A percentile compares a stretch with the other conserved stretches of the same genome.
These are phyloP conservation scores for Alternaria triticimaculans DNA, from an alignment of 2,329 filamentous ascomycete genomes.

Conservation along the genomic window DNA sequence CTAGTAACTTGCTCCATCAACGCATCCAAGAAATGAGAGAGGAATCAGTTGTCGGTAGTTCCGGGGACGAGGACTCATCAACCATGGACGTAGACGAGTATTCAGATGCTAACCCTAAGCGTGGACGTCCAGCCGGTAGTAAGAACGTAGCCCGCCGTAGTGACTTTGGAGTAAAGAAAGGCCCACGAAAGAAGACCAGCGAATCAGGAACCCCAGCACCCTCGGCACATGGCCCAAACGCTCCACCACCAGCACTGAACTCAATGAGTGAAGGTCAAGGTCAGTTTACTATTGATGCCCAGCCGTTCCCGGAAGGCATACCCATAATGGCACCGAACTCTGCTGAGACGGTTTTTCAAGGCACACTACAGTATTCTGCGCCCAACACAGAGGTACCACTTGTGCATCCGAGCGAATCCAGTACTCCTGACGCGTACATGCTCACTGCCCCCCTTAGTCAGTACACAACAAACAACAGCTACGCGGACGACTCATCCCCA, in stretches of 20 bases:
- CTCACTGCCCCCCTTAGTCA: constrained; percentile 43
- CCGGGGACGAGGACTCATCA: constrained; percentile 45
- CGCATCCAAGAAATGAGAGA: constrained; percentile 57
- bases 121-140: constrained; percentile 52
- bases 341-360: constrained; percentile 45
- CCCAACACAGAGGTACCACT: constrained; percentile 25
- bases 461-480: constrained; percentile 37
- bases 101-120: constrained; percentile 31
- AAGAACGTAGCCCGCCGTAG: constrained; percentile 55
- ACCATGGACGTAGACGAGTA: constrained; percentile 40
- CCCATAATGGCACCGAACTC: constrained; percentile 35
- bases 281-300: constrained; percentile 46
- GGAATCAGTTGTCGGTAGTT: constrained; percentile 48
- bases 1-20: constrained; percentile 45
- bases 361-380: constrained; percentile 38
- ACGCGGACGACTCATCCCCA: constrained; percentile 36
- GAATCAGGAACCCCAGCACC: constrained; percentile 30
- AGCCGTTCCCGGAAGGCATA: constrained; percentile 25
- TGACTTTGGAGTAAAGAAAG: constrained; percentile 59
- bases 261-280: constrained; percentile 48
- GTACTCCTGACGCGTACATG: constrained; percentile 45
- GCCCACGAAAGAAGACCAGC: constrained; percentile 50
- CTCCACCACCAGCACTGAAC: constrained; percentile 38
- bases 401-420: constrained; percentile 29
- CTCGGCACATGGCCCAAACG: constrained; percentile 30